Conservation (phyloP, 768 basidiomycete species). For the Dioszegia hungarica region DNA sequence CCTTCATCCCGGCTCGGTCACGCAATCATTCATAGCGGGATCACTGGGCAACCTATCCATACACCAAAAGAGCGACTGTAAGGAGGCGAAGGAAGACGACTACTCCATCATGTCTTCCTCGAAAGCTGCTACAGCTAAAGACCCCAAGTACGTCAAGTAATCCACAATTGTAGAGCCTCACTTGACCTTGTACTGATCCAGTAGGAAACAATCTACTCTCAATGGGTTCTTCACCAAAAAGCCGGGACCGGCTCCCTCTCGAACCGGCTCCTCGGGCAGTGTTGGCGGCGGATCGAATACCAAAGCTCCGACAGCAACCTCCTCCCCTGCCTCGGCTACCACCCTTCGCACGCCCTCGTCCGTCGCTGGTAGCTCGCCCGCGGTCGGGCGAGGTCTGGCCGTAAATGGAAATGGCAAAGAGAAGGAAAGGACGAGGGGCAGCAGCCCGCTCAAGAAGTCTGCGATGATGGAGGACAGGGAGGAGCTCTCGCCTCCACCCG, state of each 20-base stretch:
- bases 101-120: background rate
- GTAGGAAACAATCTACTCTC: constrained; percentile 46
- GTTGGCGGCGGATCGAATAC: background rate
- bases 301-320: background rate
- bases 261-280: constrained; percentile 9
- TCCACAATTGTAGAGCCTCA: background rate
- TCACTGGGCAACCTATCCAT: too few species aligned
- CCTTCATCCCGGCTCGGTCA: too few species aligned
- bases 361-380: constrained; percentile 23
- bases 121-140: background rate
- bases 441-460: constrained; percentile 26
- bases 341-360: constrained; percentile 26
- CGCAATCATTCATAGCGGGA: too few species aligned
- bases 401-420: too few species aligned
- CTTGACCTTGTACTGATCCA: background rate
- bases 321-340: constrained; percentile 19
- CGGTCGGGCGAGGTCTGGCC: constrained; percentile 6
- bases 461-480: constrained; percentile 17
- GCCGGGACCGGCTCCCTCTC: constrained; percentile 32
- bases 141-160: background rate
- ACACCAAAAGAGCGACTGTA: too few species aligned
- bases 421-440: constrained; percentile 4
- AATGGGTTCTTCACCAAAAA: constrained; percentile 44
- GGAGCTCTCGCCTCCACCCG: constrained; percentile 28
- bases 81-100: background rate